Percentiles rank a stretch among this genome's conserved stretches.
Conservation (phyloP, 2,329 filamentous ascomycete species). For the Venturia pyrina region DNA sequence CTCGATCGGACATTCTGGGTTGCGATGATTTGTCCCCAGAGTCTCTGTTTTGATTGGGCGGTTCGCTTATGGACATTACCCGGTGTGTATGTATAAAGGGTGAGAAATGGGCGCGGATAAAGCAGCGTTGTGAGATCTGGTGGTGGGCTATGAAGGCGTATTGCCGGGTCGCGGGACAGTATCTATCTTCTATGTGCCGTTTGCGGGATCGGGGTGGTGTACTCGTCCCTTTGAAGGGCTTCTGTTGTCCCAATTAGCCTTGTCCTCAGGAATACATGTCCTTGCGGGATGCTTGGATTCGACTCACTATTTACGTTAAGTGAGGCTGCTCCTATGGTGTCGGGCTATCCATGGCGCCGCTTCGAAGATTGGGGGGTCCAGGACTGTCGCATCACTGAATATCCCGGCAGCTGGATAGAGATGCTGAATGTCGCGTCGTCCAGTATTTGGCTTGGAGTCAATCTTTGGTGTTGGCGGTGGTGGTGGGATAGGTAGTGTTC, state of each 20-base stretch:
- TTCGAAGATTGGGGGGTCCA: not conserved
- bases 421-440: not conserved
- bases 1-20: slow-evolving; percentile 10
- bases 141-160: not conserved
- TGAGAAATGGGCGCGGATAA: not conserved
- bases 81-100: not conserved
- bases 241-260: not conserved
- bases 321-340: not conserved
- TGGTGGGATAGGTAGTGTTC: not conserved
- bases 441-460: not conserved
- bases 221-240: not conserved
- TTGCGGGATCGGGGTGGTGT: not conserved
- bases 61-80: slow-evolving; percentile 1
- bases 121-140: not conserved
- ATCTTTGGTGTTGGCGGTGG: not conserved
- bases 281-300: not conserved
- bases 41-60: not conserved
- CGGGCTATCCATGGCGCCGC: slow-evolving; percentile 2
- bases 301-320: not conserved
- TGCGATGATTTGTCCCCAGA: not conserved
- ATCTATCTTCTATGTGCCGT: not conserved
- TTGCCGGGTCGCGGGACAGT: not conserved
- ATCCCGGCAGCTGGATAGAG: not conserved
- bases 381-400: slow-evolving; percentile 3
- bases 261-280: not conserved